Evolutionary conservation across 2,329 filamentous ascomycete genomes (phyloP), one percentile per base, ranked within the genome.

Genomic region (Parasarocladium wereldwijsianum): DNA sequence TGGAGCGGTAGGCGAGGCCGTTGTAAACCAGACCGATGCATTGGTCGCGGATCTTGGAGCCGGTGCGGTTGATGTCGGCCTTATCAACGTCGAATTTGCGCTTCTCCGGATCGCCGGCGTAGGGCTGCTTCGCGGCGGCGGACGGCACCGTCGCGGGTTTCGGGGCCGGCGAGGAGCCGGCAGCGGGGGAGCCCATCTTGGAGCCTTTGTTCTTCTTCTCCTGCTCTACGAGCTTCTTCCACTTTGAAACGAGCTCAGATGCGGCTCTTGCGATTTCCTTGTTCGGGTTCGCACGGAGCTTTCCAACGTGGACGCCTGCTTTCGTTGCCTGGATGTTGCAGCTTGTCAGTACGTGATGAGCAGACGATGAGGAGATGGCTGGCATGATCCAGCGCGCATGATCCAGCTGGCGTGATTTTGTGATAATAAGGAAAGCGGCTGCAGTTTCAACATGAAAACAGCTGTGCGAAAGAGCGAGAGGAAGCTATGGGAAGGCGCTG

Each of bases 21-120:
- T 98, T 90, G 61, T 96, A 98, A 52, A 98, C 70, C 24, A 98
- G 68, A 29, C 84, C 85, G 38, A 94, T 76, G 51, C 82, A 93
- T 47, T 74, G 78, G 58, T 96, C 82, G 35, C 90, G 79, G 13
- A 70, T 68, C 34, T 65, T 58, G 35, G 78, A 76, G 27, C 74
- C 74, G 11, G 85, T 94, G 31, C 84, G 70, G 40, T 76, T 71
- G 43, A 71, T 70, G 43, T 86, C 75, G 31, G 93, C 73, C 23
- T 76, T 76, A 51, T 96, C 90, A n/a, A 64, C 67, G 43, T 78
- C 77, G 60, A 77, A 82, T 42, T 72, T 83, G 43, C 90, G 75
- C 62, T 85, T 90, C 46, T 86, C 76, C 3, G 76, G 70, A 40
- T 79, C 66, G 43, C 73, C 74, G 36, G 64, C 60, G 52, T 33